Evolutionary conservation across 345 rosid species (phyloP), one percentile per base, ranked within the genome.

Genomic region (Camelina hispida): DNA sequence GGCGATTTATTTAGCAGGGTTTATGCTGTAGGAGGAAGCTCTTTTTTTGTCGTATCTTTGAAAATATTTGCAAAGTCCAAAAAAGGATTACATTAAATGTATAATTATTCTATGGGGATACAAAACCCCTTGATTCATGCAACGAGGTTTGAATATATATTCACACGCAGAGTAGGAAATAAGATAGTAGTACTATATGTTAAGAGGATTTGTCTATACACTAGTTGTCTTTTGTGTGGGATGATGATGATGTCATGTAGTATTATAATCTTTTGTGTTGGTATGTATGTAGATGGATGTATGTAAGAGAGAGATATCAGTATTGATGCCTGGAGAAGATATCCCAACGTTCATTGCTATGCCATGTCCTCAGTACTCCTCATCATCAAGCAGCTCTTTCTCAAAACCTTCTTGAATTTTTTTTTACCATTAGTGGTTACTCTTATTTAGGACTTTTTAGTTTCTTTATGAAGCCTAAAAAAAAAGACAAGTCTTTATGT

Each of bases 261-360:
- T n/a, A n/a, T 52, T n/a, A n/a, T 42, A 61, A 61, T 32, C 23
- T 59, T 20, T 10, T 58, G 16, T 37, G 30, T 28, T 28, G 4
- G 30, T 28, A 28, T 57, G 57, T 42, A 55, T 74, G 73, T 83
- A 90, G 96, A 79, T 82, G 77, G 79, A 86, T 9, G 78, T 79
- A 8, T 84, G 83, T 65, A 86, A 82, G 8, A 82, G 68, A 48
- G 93, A 87, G n/a, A 88, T 87, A 51, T 84, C 96, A 15, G 93
- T 90, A 16, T 69, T 90, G 82, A 90, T 90, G 96, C 96, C 96
- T 0, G 93, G 96, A 2, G 93, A 90, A 64, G 67, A 82, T 2
- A 44, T 84, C 18, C 96, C 93, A 23, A 90, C 90, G 55, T 90
- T 85, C 79, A 84, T 90, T 46, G 93, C 93, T 55, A 85, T 85